phyloP scores from a whole-genome alignment of 768 basidiomycete species.

The Lepiota venenata region DNA sequence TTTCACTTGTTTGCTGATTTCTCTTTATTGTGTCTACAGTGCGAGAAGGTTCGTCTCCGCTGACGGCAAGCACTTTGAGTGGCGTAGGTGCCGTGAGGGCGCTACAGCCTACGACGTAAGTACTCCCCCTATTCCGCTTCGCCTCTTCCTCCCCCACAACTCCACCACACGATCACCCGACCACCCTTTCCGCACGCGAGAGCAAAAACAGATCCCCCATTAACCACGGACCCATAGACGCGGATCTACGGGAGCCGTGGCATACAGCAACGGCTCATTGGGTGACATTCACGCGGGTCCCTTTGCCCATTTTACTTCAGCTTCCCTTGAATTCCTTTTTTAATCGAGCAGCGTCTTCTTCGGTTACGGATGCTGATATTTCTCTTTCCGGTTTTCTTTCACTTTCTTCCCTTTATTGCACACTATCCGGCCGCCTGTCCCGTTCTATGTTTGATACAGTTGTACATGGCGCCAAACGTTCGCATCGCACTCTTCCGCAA shows the following conservation, averaged over 20 bases:
- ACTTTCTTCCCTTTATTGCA: background rate
- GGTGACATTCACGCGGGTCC: conserved; percentile 7
- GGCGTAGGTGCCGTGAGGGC: conserved; percentile 50
- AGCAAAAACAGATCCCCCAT: background rate
- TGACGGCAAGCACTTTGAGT: conserved; percentile 61
- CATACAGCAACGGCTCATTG: background rate
- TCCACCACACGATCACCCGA: background rate
- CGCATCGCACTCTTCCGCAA: conserved; percentile 59
- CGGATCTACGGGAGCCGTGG: background rate
- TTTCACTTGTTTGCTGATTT: conserved; percentile 11
- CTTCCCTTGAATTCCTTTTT: conserved; percentile 1
- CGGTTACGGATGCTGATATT: background rate
- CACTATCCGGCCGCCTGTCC: conserved; percentile 7
- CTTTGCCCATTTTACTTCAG: background rate
- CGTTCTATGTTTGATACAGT: conserved; percentile 24
- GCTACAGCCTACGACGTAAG: conserved; percentile 61
- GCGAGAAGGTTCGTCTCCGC: conserved; percentile 56
- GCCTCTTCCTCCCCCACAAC: too few relatives aligned
- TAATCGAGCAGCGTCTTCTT: background rate
- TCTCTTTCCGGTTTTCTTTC: conserved; percentile 4
- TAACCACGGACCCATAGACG: background rate
- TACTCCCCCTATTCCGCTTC: conserved; percentile 8
- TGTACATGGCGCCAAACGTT: conserved; percentile 44
- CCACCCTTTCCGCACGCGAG: background rate
- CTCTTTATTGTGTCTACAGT: conserved; percentile 30